Evolutionary conservation across 345 rosid species (phyloP), one percentile per base, ranked within the genome.

Genomic region (Diplotaxis tenuifolia): DNA sequence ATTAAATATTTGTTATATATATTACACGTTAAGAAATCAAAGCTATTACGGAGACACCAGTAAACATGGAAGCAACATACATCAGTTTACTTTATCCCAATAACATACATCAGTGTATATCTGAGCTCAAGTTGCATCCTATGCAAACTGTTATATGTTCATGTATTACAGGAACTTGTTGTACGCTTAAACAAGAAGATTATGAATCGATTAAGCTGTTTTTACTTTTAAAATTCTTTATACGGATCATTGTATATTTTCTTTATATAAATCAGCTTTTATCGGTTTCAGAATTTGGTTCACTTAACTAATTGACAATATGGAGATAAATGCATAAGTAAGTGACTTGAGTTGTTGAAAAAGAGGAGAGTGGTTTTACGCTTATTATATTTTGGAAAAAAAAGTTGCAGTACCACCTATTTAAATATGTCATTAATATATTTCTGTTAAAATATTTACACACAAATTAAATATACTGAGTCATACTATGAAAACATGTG

Each of bases 401-500:
- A 3, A 16, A 16, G 3, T 16, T 20, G 27, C 38, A 45, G 42
- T 16, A 27, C 42, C 9, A 32, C 11, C 2, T 21, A 20, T 68
- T 22, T 67, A 16, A 27, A 60, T 28, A 59, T 20, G n/a, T n/a
- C n/a, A n/a, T n/a, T n/a, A n/a, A n/a, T n/a, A n/a, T n/a, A n/a
- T n/a, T n/a, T n/a, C n/a, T n/a, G n/a, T n/a, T n/a, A n/a, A n/a
- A n/a, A n/a, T n/a, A n/a, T n/a, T n/a, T n/a, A n/a, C n/a, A n/a
- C n/a, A n/a, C n/a, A 22, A 31, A 15, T 65, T 20, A 55, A 57
- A 66, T 11, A 22, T 49, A 67, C 29, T 66, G 67, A 52, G 73
- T 52, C 68, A 68, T 65, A n/a, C n/a, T n/a, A 70, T 25, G 62
- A 71, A 70, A 70, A 55, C 80, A 76, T 76, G 76, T 71, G 80